Percentiles rank a stretch among this genome's conserved stretches.
These are phyloP conservation scores for Cucurbita argyrosperma DNA, from an alignment of 306 rosid genomes.

Conservation along the genomic window DNA sequence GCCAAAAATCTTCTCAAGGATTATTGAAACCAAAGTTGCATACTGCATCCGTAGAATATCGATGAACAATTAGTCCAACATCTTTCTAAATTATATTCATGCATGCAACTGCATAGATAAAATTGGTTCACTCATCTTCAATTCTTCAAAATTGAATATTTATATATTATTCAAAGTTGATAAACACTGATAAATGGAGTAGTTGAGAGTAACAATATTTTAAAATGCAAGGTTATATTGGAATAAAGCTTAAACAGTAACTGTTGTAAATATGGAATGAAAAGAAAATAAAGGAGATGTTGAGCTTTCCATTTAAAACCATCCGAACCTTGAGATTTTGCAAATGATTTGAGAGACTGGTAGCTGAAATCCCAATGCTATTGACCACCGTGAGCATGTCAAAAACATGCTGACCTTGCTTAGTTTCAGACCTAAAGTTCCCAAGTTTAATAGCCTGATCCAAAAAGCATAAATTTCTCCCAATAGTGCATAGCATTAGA, in stretches of 20 bases:
- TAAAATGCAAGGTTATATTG: neutral
- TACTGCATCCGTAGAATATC: neutral
- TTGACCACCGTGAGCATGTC: constrained; percentile 66
- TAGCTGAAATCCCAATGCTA: constrained; percentile 49
- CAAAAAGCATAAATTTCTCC: neutral
- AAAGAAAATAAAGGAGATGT: neutral
- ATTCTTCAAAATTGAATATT: neutral
- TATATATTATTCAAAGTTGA: neutral
- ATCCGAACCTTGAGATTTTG: constrained; percentile 58
- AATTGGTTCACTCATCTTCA: neutral
- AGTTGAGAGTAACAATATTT: neutral
- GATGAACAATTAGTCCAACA: neutral
- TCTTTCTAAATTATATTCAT: neutral
- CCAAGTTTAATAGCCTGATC: constrained; percentile 6
- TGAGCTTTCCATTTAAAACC: neutral
- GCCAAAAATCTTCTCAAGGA: neutral
- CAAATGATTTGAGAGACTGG: constrained; percentile 45
- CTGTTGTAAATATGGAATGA: neutral
- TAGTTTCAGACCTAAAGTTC: constrained; percentile 66
- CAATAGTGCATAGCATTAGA: constrained; percentile 1
- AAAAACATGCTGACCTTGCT: constrained; percentile 66
- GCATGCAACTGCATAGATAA: neutral
- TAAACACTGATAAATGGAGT: neutral
- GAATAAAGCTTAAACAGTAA: neutral
- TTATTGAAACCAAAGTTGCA: neutral